Evolutionary conservation across 768 basidiomycete genomes (phyloP).

Genomic region (Tulasnella sp.): DNA sequence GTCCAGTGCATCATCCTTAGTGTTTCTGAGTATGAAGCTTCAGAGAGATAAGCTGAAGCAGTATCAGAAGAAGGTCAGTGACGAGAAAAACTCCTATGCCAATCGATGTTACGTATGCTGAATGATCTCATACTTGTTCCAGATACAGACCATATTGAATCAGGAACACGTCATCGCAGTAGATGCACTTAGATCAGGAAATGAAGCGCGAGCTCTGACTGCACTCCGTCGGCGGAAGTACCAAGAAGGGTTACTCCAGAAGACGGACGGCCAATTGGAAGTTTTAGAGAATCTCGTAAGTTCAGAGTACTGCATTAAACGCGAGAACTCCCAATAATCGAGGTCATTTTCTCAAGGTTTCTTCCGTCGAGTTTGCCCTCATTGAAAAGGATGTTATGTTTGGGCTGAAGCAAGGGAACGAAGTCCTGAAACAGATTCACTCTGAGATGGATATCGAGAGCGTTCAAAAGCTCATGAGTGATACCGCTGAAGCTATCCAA

Average conservation of each 20-base stretch:
- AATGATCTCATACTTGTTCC: neutral
- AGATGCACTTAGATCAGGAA: slow-evolving; percentile 63
- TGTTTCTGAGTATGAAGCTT: slow-evolving; percentile 63
- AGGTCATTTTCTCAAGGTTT: slow-evolving; percentile 47
- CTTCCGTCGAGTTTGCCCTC: slow-evolving; percentile 91
- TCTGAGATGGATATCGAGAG: slow-evolving; percentile 84
- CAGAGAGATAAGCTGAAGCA: slow-evolving; percentile 93
- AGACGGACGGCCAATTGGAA: slow-evolving; percentile 85
- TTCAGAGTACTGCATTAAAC: slow-evolving; percentile 6
- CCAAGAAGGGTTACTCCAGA: slow-evolving; percentile 74
- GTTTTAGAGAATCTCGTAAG: slow-evolving; percentile 79
- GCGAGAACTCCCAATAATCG: neutral
- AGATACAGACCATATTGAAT: slow-evolving; percentile 83
- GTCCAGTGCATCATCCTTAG: neutral
- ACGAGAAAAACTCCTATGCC: neutral
- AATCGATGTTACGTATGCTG: too few relatives aligned
- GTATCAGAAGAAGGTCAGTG: slow-evolving; percentile 92
- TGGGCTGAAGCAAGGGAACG: slow-evolving; percentile 87
- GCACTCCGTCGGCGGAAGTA: slow-evolving; percentile 89
- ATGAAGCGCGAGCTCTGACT: slow-evolving; percentile 78
- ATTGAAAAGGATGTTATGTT: slow-evolving; percentile 88
- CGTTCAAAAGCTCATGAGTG: slow-evolving; percentile 89
- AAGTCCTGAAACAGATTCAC: slow-evolving; percentile 88
- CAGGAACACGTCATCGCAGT: slow-evolving; percentile 86
- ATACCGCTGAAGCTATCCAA: slow-evolving; percentile 84